These are phyloP conservation scores for Vigna reflexopilosa DNA, from an alignment of 306 rosid genomes.

Conservation along the genomic window DNA sequence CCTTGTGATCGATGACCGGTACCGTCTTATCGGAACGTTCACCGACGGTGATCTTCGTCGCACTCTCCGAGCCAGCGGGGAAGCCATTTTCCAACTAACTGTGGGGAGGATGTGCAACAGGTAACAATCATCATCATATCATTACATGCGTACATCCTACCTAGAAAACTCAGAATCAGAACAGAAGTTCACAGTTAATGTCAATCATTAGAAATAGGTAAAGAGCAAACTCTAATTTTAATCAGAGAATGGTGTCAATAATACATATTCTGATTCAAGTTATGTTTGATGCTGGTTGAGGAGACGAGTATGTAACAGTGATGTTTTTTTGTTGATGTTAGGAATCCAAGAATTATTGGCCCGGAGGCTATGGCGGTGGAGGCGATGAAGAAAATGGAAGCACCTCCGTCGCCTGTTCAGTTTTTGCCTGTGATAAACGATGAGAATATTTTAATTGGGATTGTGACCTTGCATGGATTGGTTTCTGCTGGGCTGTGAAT, in stretches of 20 bases:
- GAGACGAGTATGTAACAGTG: neutral
- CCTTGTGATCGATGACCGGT: conserved; percentile 72
- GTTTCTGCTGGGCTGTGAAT: conserved; percentile 90
- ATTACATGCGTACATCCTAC: neutral
- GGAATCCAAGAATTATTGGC: conserved; percentile 81
- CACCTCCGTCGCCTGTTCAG: conserved; percentile 95
- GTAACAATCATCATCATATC: conserved; percentile 45
- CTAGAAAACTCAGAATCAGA: too few relatives aligned
- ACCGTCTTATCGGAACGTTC: conserved; percentile 82
- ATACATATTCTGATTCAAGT: neutral
- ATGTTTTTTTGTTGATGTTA: conserved; percentile 37
- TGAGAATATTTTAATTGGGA: conserved; percentile 74
- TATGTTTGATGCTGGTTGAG: neutral
- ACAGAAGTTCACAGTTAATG: too few relatives aligned
- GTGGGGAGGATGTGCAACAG: conserved; percentile 96
- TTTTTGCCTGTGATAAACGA: conserved; percentile 87
- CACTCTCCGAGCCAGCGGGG: conserved; percentile 90
- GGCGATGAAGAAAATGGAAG: conserved; percentile 99
- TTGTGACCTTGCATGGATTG: conserved; percentile 94
- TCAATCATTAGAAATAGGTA: too few relatives aligned
- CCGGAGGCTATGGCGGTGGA: conserved; percentile 93
- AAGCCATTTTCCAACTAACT: conserved; percentile 87
- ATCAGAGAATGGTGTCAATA: too few relatives aligned
- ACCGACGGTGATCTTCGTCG: conserved; percentile 98
- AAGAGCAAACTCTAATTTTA: too few relatives aligned